Evolutionary conservation across 2,329 filamentous ascomycete species (phyloP), one percentile per base, ranked within the genome.

Genomic region (Fusarium burgessii): DNA sequence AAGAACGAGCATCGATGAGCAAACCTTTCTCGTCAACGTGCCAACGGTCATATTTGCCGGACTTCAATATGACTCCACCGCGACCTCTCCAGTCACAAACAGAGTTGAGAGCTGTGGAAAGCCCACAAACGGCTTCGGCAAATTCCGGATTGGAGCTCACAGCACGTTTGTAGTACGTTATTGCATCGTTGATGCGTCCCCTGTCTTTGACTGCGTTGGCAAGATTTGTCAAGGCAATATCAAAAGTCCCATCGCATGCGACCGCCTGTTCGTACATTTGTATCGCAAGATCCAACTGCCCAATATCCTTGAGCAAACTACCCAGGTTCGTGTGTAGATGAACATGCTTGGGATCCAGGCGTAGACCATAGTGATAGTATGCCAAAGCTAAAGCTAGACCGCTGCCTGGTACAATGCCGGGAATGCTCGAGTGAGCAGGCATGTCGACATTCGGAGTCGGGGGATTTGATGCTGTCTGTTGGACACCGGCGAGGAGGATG

Each of bases 171-270:
- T 99, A 99, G 79, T 97, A 98, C 29, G 85, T 83, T 65, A 99
- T 98, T 3, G 96, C 96, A 78, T 99, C 96, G 61, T 90, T 92
- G 72, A 98, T 93, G 45, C 93, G 90, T 5, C 96, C 96, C 74
- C 97, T 94, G 79, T 99, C 96, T 80, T 99, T 99, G 72, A 99
- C 95, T 12, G 96, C 96, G 79, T 99, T 99, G 59, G 96, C 96
- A 25, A 99, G 86, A 77, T 99, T 99, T 7, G 96, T 97, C 59
- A 99, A 84, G 36, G 96, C 96, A 77, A 99, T 99, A 77, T 99
- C 96, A 77, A 99, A 99, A 27, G 91, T 93, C n/a, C 90, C 90
- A 80, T 99, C 96, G 78, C 95, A 98, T 6, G 89, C 87, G 17
- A 99, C 96, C 14, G 96, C 96, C 73, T 94, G 91, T 81, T 98